These are phyloP conservation scores for Isoetes taiwanensis DNA, from an alignment of 75 land plant species.

Conservation along the genomic window DNA sequence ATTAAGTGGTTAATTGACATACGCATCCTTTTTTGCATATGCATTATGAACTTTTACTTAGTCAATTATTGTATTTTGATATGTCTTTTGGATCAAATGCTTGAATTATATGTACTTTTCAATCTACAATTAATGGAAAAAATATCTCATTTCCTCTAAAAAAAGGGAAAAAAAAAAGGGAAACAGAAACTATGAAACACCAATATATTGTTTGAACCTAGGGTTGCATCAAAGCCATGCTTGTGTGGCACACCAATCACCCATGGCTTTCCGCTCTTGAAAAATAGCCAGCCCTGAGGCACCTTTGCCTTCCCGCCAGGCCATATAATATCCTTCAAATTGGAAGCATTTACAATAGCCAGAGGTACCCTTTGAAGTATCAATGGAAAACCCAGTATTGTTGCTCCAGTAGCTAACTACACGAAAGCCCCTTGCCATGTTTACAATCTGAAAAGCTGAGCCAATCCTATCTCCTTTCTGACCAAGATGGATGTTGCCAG, in stretches of 20 bases:
- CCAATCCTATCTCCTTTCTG: constrained; percentile 35
- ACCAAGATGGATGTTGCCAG: constrained; percentile 52
- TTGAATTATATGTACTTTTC: no score
- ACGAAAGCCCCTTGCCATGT: constrained; percentile 29
- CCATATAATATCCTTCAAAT: constrained; percentile 30
- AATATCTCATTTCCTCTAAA: no score
- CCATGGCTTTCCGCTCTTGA: constrained; percentile 34
- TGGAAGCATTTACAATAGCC: no score
- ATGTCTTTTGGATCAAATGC: no score
- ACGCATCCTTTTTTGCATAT: no score
- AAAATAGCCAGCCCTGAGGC: constrained; percentile 57
- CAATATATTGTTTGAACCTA: constrained; percentile 16
- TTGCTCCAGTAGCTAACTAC: constrained; percentile 45
- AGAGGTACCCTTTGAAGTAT: constrained; percentile 36
- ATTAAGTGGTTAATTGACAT: no score
- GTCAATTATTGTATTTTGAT: no score
- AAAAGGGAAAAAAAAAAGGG: no score
- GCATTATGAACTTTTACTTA: no score
- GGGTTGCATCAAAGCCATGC: constrained; percentile 22
- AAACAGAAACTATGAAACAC: no score
- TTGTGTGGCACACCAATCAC: constrained; percentile 45
- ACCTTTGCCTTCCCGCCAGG: constrained; percentile 17
- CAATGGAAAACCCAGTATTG: constrained; percentile 41
- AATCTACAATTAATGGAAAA: no score
- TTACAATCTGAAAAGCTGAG: constrained; percentile 35